A percentile compares a stretch with the other conserved stretches of the same genome.
Evolutionary conservation across 2,329 filamentous ascomycete genomes (phyloP).

Genomic region (Trichoderma atroviride): DNA sequence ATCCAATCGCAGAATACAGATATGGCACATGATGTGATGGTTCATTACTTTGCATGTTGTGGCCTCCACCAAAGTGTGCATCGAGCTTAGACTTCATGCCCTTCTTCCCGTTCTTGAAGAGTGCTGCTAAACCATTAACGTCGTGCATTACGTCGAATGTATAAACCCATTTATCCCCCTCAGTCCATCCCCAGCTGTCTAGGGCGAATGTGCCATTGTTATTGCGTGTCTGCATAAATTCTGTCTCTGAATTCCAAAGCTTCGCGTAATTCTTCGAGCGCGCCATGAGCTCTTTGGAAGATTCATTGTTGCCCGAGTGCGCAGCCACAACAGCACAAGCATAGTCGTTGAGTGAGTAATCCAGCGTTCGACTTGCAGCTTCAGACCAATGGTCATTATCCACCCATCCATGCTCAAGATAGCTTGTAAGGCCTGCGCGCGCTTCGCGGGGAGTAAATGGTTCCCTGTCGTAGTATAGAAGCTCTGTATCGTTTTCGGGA

Average conservation of each 20-base stretch:
- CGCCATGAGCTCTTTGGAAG: slow-evolving; percentile 37
- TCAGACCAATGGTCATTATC: slow-evolving; percentile 52
- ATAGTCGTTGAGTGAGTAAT: slow-evolving; percentile 52
- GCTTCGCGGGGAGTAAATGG: slow-evolving; percentile 49
- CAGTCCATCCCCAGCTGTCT: slow-evolving; percentile 50
- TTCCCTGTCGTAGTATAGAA: slow-evolving; percentile 52
- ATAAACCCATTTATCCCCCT: slow-evolving; percentile 54
- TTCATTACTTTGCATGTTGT: slow-evolving; percentile 53
- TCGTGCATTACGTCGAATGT: slow-evolving; percentile 54
- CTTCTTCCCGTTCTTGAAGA: slow-evolving; percentile 42
- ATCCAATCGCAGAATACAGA: slow-evolving; percentile 48
- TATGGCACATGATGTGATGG: slow-evolving; percentile 53
- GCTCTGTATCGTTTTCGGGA: slow-evolving; percentile 46
- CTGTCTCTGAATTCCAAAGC: slow-evolving; percentile 47
- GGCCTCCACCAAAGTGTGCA: slow-evolving; percentile 47
- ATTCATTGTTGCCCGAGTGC: slow-evolving; percentile 40
- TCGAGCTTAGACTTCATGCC: slow-evolving; percentile 48
- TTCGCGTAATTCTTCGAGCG: slow-evolving; percentile 46
- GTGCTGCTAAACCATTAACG: slow-evolving; percentile 42
- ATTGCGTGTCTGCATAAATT: slow-evolving; percentile 53
- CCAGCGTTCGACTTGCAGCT: slow-evolving; percentile 49
- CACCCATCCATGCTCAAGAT: slow-evolving; percentile 49
- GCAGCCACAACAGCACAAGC: slow-evolving; percentile 47
- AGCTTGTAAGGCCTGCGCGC: slow-evolving; percentile 49
- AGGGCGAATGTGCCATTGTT: slow-evolving; percentile 50